Evolutionary conservation across 179 eudicot species (phyloP), one percentile per base, ranked within the genome.

Genomic region (Pouteria campechiana): DNA sequence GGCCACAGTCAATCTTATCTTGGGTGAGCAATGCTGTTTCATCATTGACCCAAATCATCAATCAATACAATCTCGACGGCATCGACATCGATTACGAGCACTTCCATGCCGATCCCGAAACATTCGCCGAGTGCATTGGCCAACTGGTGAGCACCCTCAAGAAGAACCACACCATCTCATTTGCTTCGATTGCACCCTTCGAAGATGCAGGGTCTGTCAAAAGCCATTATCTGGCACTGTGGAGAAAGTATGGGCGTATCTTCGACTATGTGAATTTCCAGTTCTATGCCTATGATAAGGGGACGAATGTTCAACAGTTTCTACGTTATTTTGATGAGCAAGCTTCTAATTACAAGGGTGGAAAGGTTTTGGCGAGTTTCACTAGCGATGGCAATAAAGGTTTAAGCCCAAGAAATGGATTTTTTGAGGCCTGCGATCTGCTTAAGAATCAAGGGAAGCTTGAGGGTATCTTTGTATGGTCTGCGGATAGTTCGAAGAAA

Each of bases 401-500:
- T 1, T 37, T 49, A 28, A 52, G 40, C 8, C 72, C 72, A 17
- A 32, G 40, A 40, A 46, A 57, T 20, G 72, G 69, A n/a, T 61
- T 65, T 36, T 63, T 65, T 7, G 22, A 39, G 9, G 68, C 72
- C 24, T 57, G 74, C 29, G 41, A 44, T 4, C 25, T 11, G 18
- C 56, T 63, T 3, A 67, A 33, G 7, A 46, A 44, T 18, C 27
- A 48, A 38, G 74, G 68, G 10, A 63, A 55, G 19, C 67, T 68
- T 25, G 44, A 63, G 8, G 74, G 74, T 29, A 68, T 72, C 47
- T 72, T 72, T 25, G 41, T 68, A 13, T 72, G 71, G 71, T 60
- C 64, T 9, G 65, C 64, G 0, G 71, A 68, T 49, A 65, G 68
- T 31, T 68, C 78, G 1, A 63, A 58, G 60, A 34, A 52, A n/a